Conservation (phyloP, 352 stramenopile genomes). For the Globisporangium barbulae region DNA sequence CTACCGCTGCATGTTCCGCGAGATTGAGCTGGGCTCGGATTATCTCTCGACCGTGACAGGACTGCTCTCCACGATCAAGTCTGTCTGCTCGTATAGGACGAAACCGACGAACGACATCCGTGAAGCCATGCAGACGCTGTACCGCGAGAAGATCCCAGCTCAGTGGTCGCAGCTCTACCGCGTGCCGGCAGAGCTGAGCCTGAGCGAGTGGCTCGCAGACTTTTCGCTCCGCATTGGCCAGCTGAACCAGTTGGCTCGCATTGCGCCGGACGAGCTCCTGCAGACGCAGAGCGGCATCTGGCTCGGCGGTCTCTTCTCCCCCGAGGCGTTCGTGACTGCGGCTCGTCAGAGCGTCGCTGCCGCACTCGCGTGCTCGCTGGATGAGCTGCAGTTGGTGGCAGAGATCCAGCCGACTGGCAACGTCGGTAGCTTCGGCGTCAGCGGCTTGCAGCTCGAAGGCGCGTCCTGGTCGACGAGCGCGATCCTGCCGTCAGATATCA, state of each 20-base stretch:
- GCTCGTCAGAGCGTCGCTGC: slow-evolving; percentile 88
- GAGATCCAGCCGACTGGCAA: slow-evolving; percentile 42
- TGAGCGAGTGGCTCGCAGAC: slow-evolving; percentile 84
- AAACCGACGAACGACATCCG: slow-evolving; percentile 89
- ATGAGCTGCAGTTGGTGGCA: slow-evolving; percentile 83
- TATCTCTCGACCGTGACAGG: slow-evolving; percentile 63
- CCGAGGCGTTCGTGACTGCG: slow-evolving; percentile 91
- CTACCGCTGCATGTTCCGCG: slow-evolving; percentile 89
- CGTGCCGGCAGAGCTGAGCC: slow-evolving; percentile 48
- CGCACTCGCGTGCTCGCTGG: slow-evolving; percentile 76
- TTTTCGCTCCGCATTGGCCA: slow-evolving; percentile 78
- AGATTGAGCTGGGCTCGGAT: slow-evolving; percentile 70
- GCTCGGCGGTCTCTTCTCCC: slow-evolving; percentile 92
- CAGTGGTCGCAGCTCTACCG: slow-evolving; percentile 62
- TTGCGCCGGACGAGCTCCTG: slow-evolving; percentile 42
- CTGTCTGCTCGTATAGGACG: slow-evolving; percentile 74
- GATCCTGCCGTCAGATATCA: slow-evolving; percentile 74
- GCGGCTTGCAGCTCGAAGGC: slow-evolving; percentile 82
- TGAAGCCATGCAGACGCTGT: slow-evolving; percentile 73
- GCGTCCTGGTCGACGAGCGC: slow-evolving; percentile 61
- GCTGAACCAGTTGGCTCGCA: slow-evolving; percentile 40
- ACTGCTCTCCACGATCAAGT: slow-evolving; percentile 68
- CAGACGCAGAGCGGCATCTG: slow-evolving; percentile 55
- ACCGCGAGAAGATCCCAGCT: slow-evolving; percentile 61
- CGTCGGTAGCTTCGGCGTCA: slow-evolving; percentile 54